phyloP scores from a whole-genome alignment of 768 basidiomycete species.

The Leucosporidium scottii region DNA sequence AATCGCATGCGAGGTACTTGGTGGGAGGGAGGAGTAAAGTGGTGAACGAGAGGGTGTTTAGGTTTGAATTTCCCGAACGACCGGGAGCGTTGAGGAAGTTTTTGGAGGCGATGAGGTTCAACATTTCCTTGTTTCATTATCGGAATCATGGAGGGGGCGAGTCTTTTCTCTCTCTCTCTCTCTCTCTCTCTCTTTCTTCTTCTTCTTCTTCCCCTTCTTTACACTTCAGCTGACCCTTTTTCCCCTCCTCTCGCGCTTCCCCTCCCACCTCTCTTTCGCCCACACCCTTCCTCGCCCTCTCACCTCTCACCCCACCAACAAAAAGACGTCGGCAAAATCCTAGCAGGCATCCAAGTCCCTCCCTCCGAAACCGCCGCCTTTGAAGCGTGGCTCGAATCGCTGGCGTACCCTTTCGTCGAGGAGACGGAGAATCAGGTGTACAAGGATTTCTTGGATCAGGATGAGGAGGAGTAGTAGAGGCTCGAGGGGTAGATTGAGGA shows the following conservation, averaged over 20 bases:
- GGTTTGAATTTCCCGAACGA: conserved; percentile 96
- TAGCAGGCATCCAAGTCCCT: conserved; percentile 90
- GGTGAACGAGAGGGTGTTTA: conserved; percentile 75
- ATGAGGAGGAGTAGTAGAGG: not conserved
- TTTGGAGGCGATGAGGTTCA: conserved; percentile 77
- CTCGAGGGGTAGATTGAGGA: too few species aligned
- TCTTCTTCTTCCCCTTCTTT: not conserved
- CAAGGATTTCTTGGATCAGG: conserved; percentile 44
- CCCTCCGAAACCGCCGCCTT: conserved; percentile 60
- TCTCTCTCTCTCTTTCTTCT: not conserved
- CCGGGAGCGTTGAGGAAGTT: conserved; percentile 87
- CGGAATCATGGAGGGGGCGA: conserved; percentile 91
- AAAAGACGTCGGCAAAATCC: conserved; percentile 74
- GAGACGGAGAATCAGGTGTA: conserved; percentile 87
- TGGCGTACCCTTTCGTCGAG: conserved; percentile 84
- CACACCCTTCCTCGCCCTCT: too few species aligned
- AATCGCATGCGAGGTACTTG: conserved; percentile 89
- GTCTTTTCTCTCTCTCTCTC: conserved; percentile 38
- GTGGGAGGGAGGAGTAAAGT: conserved; percentile 76
- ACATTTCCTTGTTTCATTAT: conserved; percentile 95
- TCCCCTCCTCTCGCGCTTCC: conserved; percentile 2
- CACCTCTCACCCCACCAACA: conserved; percentile 39
- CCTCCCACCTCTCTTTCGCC: not conserved
- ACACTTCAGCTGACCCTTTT: conserved; percentile 4
- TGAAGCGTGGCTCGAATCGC: conserved; percentile 61